Conservation (phyloP, 371 early-diverging fungal genomes). For the Rhizopus microsporus region DNA sequence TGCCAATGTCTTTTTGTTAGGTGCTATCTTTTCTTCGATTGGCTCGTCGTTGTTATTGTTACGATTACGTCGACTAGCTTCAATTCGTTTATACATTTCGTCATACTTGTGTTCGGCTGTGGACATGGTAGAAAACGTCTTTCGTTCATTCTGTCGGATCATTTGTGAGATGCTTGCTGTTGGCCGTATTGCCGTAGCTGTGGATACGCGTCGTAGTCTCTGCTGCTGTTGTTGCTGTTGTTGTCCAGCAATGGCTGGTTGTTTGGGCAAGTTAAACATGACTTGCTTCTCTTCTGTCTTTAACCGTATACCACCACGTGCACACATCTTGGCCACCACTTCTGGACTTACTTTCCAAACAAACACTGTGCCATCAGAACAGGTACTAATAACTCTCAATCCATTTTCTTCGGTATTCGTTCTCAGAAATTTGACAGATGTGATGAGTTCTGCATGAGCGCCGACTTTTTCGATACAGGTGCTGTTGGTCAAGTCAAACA, state of each 20-base stretch:
- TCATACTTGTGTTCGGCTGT: slow-evolving; percentile 52
- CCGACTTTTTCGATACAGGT: slow-evolving; percentile 62
- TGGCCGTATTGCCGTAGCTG: slow-evolving; percentile 27
- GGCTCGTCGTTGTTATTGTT: slow-evolving; percentile 1
- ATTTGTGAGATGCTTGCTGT: slow-evolving; percentile 50
- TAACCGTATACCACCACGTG: slow-evolving; percentile 28
- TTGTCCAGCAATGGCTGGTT: too few species aligned
- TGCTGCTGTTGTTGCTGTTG: background rate
- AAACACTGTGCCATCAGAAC: slow-evolving; percentile 80
- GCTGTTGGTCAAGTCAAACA: slow-evolving; percentile 74
- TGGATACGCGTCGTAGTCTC: slow-evolving; percentile 31
- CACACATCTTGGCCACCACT: slow-evolving; percentile 54
- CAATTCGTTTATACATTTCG: slow-evolving; percentile 43
- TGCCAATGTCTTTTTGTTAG: background rate
- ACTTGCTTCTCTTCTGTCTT: slow-evolving; percentile 8
- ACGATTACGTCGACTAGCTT: slow-evolving; percentile 10
- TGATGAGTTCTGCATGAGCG: slow-evolving; percentile 82
- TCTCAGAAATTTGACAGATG: slow-evolving; percentile 65
- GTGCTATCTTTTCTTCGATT: slow-evolving; percentile 4
- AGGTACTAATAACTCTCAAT: slow-evolving; percentile 68
- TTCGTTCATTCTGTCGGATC: slow-evolving; percentile 46
- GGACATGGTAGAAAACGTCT: slow-evolving; percentile 47
- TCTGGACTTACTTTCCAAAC: slow-evolving; percentile 70
- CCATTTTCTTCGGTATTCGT: slow-evolving; percentile 41
- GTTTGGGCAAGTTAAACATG: too few species aligned